Percentiles rank a stretch among this genome's conserved stretches.
Conservation (phyloP, 2,329 filamentous ascomycete species). For the Trichophyton equinum region DNA sequence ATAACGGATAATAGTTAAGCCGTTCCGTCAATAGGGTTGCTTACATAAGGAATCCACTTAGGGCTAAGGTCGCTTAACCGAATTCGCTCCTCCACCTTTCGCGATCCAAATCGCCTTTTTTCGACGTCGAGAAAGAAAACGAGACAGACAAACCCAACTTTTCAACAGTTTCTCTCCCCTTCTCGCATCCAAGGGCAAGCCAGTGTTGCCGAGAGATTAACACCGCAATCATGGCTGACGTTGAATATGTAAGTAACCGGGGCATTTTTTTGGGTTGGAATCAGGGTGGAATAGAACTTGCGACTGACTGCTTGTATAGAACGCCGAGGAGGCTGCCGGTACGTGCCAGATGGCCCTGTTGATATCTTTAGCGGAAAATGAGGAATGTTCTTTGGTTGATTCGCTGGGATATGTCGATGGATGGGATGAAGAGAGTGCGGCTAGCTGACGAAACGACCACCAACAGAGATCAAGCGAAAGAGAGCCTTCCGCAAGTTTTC, state of each 20-base stretch:
- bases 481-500: constrained; percentile 99
- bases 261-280: not conserved
- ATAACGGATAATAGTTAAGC: not conserved
- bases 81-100: constrained; percentile 22
- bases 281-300: constrained; percentile 10
- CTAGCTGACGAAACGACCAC: not conserved
- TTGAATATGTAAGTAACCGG: constrained; percentile 62
- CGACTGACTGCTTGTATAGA: constrained; percentile 43
- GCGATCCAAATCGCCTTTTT: constrained; percentile 7
- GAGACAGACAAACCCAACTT: constrained; percentile 15
- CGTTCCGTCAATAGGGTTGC: not conserved
- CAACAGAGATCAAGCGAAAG: constrained; percentile 91
- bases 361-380: not conserved
- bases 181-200: constrained; percentile 35
- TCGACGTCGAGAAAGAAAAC: constrained; percentile 9
- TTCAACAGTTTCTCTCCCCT: constrained; percentile 25
- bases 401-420: not conserved
- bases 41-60: constrained; percentile 15
- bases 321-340: constrained; percentile 90
- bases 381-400: not conserved
- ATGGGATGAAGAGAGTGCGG: not conserved
- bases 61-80: constrained; percentile 34
- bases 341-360: constrained; percentile 27
- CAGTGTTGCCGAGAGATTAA: constrained; percentile 34
- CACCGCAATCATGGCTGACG: constrained; percentile 68